Conservation (phyloP, 805 yeast species). For the Yamadazyma takamatsuzukensis region DNA sequence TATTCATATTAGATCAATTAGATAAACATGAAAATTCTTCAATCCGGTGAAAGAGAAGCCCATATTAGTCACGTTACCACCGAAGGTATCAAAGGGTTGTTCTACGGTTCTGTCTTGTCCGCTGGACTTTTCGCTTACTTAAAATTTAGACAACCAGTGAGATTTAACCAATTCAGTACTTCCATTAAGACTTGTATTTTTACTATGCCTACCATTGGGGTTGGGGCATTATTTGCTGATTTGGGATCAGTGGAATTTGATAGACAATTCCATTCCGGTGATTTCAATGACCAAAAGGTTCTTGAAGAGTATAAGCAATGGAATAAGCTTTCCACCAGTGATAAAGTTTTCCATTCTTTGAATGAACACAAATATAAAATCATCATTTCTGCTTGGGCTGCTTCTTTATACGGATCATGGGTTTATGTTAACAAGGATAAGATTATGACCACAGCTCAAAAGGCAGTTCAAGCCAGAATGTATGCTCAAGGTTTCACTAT, state of each 20-base stretch:
- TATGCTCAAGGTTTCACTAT: slow-evolving; percentile 85
- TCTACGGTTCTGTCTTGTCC: slow-evolving; percentile 31
- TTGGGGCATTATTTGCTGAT: slow-evolving; percentile 40
- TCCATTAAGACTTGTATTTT: slow-evolving; percentile 36
- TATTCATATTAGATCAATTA: too few relatives aligned
- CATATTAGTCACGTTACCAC: slow-evolving; percentile 31
- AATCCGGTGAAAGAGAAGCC: slow-evolving; percentile 36
- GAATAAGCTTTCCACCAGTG: slow-evolving; percentile 27
- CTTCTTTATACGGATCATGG: slow-evolving; percentile 64
- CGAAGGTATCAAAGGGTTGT: slow-evolving; percentile 38
- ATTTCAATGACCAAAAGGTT: slow-evolving; percentile 21
- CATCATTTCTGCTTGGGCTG: slow-evolving; percentile 37
- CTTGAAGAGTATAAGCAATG: slow-evolving; percentile 34
- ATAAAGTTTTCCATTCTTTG: slow-evolving; percentile 26
- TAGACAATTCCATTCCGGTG: slow-evolving; percentile 30
- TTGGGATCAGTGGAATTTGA: slow-evolving; percentile 44
- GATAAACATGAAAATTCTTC: slow-evolving; percentile 33
- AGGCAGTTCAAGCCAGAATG: slow-evolving; percentile 85
- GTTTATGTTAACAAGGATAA: slow-evolving; percentile 66
- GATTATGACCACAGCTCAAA: slow-evolving; percentile 71
- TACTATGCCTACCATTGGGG: slow-evolving; percentile 37
- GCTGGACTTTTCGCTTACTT: slow-evolving; percentile 30
- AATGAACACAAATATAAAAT: slow-evolving; percentile 34
- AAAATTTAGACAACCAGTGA: slow-evolving; percentile 28
- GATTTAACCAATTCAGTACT: slow-evolving; percentile 33